Base-by-base conservation (phyloP, 1,284 basidiomycete species). In the Apiotrichum sp. region DNA sequence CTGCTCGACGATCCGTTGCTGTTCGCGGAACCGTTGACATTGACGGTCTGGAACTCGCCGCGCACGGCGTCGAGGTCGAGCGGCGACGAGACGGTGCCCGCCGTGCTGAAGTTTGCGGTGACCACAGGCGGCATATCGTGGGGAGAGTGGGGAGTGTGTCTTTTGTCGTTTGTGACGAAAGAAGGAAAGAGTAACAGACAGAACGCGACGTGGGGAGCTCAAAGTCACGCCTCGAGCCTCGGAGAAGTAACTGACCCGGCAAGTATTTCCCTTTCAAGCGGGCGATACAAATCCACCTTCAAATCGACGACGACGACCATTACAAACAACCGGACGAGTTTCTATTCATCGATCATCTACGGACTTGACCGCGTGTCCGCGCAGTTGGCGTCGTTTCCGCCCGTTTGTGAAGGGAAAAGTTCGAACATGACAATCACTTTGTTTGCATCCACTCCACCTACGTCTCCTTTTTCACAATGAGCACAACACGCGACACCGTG, bases 81-180 rank as follows among this genome's bases (percentile, higher is more conserved):
- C 31, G 72, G 71, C 8, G 66, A 62, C 6, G 70, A 72, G 8
- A 74, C 71, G 4, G 72, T 74, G 16, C 72, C 71, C 3, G 68
- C 63, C 0, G 72, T 74, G 46, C 64, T 67, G 59, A 64, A 74
- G 14, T 57, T 60, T 10, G 56, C 51, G 13, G 65, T 53, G 16
- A 52, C 49, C 6, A 50, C 58, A 2, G 58, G 41, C n/a, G 38
- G 52, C 11, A 35, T 34, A 22, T 52, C 22, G 22, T 34, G n/a
- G 44, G 10, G 49, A 22, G 8, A n/a, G 48, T 32, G 11, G 22
- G 40, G 44, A 46, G 44, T 16, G 34, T 33, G 11, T 6, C 5
- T 10, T 4, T n/a, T 35, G 3, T 11, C 3, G 33, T 3, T 35
- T 11, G 31, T 31, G 13, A 45, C 6, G 44, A 47, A 10, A 36